Conservation (phyloP, 1,284 basidiomycete genomes). For the Boletus mariae region DNA sequence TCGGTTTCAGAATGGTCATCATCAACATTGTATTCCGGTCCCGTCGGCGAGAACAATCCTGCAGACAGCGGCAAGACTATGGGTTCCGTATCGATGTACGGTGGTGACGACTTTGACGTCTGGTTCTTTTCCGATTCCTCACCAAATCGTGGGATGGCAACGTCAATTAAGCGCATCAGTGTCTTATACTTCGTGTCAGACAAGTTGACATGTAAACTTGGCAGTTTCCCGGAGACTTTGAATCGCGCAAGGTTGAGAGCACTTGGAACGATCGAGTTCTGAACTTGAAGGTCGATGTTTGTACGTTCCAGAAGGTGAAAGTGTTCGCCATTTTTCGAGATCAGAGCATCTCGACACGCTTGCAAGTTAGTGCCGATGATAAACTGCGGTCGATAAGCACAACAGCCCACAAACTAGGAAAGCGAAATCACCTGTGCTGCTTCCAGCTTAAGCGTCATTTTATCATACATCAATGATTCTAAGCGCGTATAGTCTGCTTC, state of each 20-base stretch:
- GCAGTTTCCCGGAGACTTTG: slow-evolving; percentile 90
- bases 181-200: slow-evolving; percentile 97
- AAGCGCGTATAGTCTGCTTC: slow-evolving; percentile 88
- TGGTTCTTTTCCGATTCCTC: slow-evolving; percentile 39
- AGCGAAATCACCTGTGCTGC: slow-evolving; percentile 73
- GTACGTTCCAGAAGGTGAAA: slow-evolving; percentile 93
- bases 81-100: slow-evolving; percentile 26
- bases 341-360: slow-evolving; percentile 77
- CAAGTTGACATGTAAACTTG: slow-evolving; percentile 87
- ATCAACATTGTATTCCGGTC: slow-evolving; percentile 68
- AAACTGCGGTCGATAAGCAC: slow-evolving; percentile 54
- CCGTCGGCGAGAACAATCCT: slow-evolving; percentile 49
- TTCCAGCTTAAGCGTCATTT: slow-evolving; percentile 80
- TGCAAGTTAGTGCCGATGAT: slow-evolving; percentile 86
- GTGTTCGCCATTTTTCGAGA: slow-evolving; percentile 52
- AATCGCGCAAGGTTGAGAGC: slow-evolving; percentile 85
- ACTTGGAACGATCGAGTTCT: slow-evolving; percentile 91
- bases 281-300: slow-evolving; percentile 86
- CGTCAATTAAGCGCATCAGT: slow-evolving; percentile 90
- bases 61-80: slow-evolving; percentile 50
- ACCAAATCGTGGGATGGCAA: slow-evolving; percentile 84
- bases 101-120: slow-evolving; percentile 25
- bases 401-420: not conserved
- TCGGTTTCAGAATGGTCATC: slow-evolving; percentile 51
- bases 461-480: slow-evolving; percentile 97